Evolutionary conservation across 768 basidiomycete species (phyloP).

Genomic region (Filobasidium wieringae): DNA sequence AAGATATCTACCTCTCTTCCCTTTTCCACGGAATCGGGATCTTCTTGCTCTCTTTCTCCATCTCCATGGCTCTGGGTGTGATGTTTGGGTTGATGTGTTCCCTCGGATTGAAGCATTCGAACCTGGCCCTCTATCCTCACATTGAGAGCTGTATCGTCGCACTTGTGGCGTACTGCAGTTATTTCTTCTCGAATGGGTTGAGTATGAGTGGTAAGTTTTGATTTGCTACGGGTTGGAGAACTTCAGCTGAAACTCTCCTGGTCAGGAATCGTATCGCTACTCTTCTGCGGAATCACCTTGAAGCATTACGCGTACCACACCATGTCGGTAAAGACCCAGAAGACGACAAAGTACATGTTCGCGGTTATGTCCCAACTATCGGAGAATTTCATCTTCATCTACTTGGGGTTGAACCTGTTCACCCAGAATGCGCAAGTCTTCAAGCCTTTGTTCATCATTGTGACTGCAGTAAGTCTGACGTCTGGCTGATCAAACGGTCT

Average conservation of each 20-base stretch:
- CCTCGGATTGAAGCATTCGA: conserved; percentile 85
- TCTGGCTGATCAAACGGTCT: background rate
- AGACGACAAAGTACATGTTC: conserved; percentile 91
- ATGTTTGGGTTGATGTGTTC: conserved; percentile 82
- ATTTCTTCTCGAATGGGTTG: conserved; percentile 96
- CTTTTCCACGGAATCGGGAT: conserved; percentile 96
- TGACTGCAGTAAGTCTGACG: conserved; percentile 53
- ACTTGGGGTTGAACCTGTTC: conserved; percentile 93
- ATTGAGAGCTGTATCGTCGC: conserved; percentile 96
- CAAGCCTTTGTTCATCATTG: conserved; percentile 87
- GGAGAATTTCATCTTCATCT: conserved; percentile 99
- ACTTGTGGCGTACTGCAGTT: conserved; percentile 87
- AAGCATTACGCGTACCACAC: conserved; percentile 99
- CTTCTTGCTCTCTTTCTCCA: conserved; percentile 87
- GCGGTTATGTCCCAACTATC: conserved; percentile 83
- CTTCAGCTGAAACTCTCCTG: background rate
- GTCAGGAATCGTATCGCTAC: conserved; percentile 80
- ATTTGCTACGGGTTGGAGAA: conserved; percentile 19
- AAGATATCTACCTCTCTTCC: conserved; percentile 66
- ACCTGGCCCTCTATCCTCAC: conserved; percentile 61
- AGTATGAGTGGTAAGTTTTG: conserved; percentile 51
- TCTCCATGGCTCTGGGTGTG: conserved; percentile 89
- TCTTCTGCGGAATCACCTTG: conserved; percentile 96
- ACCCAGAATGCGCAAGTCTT: conserved; percentile 79
- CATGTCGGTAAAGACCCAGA: conserved; percentile 89